phyloP scores from a whole-genome alignment of 257 asterid genomes.

The Solanum bukasovii region DNA sequence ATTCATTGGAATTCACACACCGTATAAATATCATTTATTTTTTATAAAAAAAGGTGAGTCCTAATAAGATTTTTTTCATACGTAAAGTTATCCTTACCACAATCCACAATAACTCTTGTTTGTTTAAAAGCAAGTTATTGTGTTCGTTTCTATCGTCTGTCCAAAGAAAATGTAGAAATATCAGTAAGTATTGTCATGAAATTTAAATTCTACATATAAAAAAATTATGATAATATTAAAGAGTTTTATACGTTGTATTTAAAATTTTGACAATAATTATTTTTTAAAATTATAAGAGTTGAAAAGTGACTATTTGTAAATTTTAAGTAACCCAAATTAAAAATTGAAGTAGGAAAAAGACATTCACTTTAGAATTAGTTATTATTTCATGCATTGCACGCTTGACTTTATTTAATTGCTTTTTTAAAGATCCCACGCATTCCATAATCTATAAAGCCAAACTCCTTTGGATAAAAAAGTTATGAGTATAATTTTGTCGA shows the following conservation, averaged over 20 bases:
- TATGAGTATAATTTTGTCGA: neutral
- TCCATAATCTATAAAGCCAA: neutral
- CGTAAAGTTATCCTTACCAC: too few relatives aligned
- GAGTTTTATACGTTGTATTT: too few relatives aligned
- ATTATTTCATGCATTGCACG: neutral
- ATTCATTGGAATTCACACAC: too few relatives aligned
- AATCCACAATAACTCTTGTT: neutral
- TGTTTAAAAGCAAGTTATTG: neutral
- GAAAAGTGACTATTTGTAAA: neutral
- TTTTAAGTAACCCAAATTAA: neutral
- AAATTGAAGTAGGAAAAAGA: neutral
- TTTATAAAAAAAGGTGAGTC: too few relatives aligned
- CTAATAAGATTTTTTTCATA: too few relatives aligned
- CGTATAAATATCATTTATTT: too few relatives aligned
- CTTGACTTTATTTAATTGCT: neutral
- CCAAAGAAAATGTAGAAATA: too few relatives aligned
- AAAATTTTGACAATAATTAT: neutral
- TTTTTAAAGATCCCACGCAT: neutral
- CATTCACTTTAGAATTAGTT: neutral
- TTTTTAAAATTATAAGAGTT: too few relatives aligned
- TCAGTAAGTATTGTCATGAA: fast-evolving
- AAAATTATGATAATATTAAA: too few relatives aligned
- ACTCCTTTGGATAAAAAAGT: neutral
- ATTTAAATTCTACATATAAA: too few relatives aligned
- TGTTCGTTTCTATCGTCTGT: too few relatives aligned